phyloP scores from a whole-genome alignment of 2,329 filamentous ascomycete species.

The Nemania bipapillata region DNA sequence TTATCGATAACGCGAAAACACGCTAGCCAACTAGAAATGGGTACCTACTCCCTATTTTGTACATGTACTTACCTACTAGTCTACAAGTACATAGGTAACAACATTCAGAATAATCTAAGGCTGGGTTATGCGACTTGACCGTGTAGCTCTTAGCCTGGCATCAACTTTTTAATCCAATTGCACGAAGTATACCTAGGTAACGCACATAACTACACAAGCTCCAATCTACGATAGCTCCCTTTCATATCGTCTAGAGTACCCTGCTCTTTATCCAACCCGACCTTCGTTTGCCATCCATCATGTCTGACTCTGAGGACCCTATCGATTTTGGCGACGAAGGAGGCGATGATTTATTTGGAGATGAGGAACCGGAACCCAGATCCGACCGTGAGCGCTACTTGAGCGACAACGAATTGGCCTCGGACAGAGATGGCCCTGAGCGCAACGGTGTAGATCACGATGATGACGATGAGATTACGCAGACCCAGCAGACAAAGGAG shows the following conservation, averaged over 20 bases:
- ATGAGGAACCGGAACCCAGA: conserved; percentile 67
- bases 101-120: too few species aligned
- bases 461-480: conserved; percentile 58
- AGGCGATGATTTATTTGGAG: conserved; percentile 71
- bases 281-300: conserved; percentile 46
- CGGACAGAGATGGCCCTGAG: conserved; percentile 61
- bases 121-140: background rate
- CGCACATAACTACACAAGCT: background rate
- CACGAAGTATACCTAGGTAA: too few species aligned
- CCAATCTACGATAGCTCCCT: background rate
- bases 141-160: background rate
- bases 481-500: conserved; percentile 61
- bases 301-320: conserved; percentile 68
- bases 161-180: too few species aligned
- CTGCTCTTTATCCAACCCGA: background rate
- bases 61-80: background rate
- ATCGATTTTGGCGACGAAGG: conserved; percentile 64
- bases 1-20: conserved; percentile 27
- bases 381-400: conserved; percentile 71
- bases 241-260: background rate
- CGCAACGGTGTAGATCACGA: conserved; percentile 56
- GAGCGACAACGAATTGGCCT: conserved; percentile 69
- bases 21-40: background rate
- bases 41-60: too few species aligned
- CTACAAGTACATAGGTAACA: too few species aligned